These are phyloP conservation scores for Vanrija pseudolonga DNA, from an alignment of 1,284 basidiomycete species.

Conservation along the genomic window DNA sequence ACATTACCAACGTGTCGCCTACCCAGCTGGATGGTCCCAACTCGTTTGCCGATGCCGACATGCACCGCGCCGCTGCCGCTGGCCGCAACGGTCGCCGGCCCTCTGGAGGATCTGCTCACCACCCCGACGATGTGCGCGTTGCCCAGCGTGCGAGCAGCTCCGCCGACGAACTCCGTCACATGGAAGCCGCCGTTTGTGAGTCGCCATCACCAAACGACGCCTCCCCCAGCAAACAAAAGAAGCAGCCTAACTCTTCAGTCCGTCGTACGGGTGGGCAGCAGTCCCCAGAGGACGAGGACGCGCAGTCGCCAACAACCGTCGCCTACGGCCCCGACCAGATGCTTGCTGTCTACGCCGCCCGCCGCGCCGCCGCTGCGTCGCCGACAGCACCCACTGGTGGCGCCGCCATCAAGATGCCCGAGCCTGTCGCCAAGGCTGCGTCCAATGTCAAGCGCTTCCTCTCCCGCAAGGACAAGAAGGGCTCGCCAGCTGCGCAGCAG, in stretches of 20 bases:
- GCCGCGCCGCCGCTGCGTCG: constrained; percentile 27
- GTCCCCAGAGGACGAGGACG: constrained; percentile 1
- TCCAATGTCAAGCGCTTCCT: constrained; percentile 23
- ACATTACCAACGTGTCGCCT: constrained; percentile 55
- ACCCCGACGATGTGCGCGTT: constrained; percentile 5
- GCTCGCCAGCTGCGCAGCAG: background rate
- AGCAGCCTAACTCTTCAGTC: no score
- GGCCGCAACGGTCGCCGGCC: constrained; percentile 20
- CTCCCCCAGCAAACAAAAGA: background rate
- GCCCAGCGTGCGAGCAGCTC: constrained; percentile 37
- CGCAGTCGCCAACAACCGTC: constrained; percentile 18
- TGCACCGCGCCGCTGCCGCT: constrained; percentile 43
- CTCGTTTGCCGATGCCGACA: constrained; percentile 64
- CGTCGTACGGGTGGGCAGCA: background rate
- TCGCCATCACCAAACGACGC: background rate
- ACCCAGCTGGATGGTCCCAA: constrained; percentile 65
- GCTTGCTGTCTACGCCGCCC: constrained; percentile 49
- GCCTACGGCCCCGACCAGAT: constrained; percentile 48
- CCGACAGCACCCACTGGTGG: constrained; percentile 7
- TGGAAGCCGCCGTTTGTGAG: constrained; percentile 39
- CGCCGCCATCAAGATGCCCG: constrained; percentile 5
- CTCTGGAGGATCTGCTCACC: background rate
- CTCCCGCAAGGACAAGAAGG: constrained; percentile 22
- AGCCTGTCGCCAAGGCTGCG: constrained; percentile 17
- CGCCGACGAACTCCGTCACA: constrained; percentile 43